Base-by-base conservation (phyloP, 2,329 filamentous ascomycete genomes). In the Zymoseptoria pseudotritici region DNA sequence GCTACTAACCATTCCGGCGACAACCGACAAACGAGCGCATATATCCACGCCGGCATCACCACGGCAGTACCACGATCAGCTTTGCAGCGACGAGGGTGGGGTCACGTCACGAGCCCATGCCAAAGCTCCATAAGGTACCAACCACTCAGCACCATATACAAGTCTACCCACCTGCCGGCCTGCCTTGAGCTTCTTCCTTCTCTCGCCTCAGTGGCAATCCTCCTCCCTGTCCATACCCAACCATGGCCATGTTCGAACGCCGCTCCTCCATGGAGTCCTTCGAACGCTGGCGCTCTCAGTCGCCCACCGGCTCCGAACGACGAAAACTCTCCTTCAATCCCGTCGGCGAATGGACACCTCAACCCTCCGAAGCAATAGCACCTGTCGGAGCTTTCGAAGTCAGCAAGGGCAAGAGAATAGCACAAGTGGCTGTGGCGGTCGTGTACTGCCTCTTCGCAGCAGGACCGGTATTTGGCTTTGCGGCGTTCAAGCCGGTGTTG, bases 401-500 rank as follows among this genome's bases (percentile, higher is more conserved):
- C 29, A 76, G 78, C 61, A 79, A 76, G 59, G 73, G 75, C 60
- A 83, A 79, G 69, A 74, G 83, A 63, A 77, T 84, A 53, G 86
- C 82, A 17, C 89, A 93, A 75, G 83, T 92, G n/a, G 75, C 76
- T 50, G 77, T 83, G 53, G 87, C 86, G 5, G 84, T 90, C 1
- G 67, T 89, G 10, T 89, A 88, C 71, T 93, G 89, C 73, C 82
- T 92, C 42, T 80, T 95, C 61, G 85, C 89, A 6, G 87, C 91
- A 4, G 92, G 90, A 1, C 79, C 91, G 50, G 85, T 94, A 19
- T 94, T 94, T 74, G 90, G 90, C 36, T 95, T 90, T 73, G 90
- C 90, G 13, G 90, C 90, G 11, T 79, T 95, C 66, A 95, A 94
- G 72, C 90, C 90, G 0, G 83, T 94, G 8, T 79, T 95, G 24